These are phyloP conservation scores for Suillus spraguei DNA, from an alignment of 768 basidiomycete species.

Conservation along the genomic window DNA sequence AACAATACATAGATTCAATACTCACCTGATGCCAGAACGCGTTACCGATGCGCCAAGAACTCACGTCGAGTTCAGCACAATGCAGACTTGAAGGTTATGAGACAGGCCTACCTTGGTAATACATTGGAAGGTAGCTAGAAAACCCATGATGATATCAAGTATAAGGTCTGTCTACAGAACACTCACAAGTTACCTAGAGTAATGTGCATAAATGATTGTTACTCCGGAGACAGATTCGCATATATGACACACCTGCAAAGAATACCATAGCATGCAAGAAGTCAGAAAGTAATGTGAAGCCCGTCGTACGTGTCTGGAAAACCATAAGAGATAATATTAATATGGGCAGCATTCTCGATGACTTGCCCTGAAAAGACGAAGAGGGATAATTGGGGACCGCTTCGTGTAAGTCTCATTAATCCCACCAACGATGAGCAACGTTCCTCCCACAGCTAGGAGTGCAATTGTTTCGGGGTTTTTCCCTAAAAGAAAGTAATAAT, in stretches of 20 bases:
- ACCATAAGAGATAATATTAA: neutral
- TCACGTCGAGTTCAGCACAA: slow-evolving; percentile 10
- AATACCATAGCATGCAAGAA: slow-evolving; percentile 39
- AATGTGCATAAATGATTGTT: neutral
- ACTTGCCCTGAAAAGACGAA: slow-evolving; percentile 38
- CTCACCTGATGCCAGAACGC: slow-evolving; percentile 32
- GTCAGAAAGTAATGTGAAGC: slow-evolving; percentile 29
- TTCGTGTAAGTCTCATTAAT: slow-evolving; percentile 39
- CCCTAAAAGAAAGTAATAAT: slow-evolving; percentile 25
- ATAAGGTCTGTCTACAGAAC: neutral
- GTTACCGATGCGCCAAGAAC: slow-evolving; percentile 42
- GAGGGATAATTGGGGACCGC: slow-evolving; percentile 41
- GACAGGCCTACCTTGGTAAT: slow-evolving; percentile 36
- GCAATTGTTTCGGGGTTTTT: slow-evolving; percentile 34
- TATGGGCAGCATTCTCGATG: neutral
- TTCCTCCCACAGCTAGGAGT: slow-evolving; percentile 37
- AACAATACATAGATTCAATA: neutral
- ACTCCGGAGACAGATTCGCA: neutral
- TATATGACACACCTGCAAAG: slow-evolving; percentile 30
- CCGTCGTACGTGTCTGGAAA: slow-evolving; percentile 40
- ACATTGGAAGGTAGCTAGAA: slow-evolving; percentile 40
- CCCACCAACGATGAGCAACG: slow-evolving; percentile 30
- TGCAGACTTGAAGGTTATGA: neutral
- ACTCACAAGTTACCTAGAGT: slow-evolving; percentile 30
- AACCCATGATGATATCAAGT: slow-evolving; percentile 10